Percentiles rank a stretch among this genome's conserved stretches.
Evolutionary conservation across 495 filamentous ascomycete species (phyloP).

Genomic region (Tuber borchii): DNA sequence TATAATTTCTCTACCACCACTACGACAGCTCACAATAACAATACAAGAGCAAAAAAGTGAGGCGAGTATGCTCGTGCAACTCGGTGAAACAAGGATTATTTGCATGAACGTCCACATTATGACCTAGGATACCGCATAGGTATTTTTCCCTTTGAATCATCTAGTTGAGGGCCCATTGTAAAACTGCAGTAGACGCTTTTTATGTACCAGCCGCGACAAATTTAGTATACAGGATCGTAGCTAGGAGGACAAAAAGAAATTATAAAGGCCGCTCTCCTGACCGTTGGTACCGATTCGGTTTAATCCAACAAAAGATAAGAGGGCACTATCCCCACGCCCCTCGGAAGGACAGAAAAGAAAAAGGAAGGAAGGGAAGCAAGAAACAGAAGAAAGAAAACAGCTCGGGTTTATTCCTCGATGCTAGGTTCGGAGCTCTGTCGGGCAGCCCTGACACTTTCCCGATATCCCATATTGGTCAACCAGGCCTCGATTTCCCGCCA

Average conservation of each 20-base stretch:
- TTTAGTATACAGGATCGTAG: background rate
- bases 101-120: background rate
- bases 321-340: background rate
- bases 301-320: background rate
- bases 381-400: background rate
- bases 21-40: background rate
- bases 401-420: background rate
- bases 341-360: background rate
- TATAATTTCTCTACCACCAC: background rate
- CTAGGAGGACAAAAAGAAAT: background rate
- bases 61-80: background rate
- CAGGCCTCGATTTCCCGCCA: slow-evolving; percentile 14
- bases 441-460: slow-evolving; percentile 12
- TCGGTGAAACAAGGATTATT: background rate
- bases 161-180: background rate
- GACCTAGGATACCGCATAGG: background rate
- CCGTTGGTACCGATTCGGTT: background rate
- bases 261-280: background rate
- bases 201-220: background rate
- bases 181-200: background rate
- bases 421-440: background rate
- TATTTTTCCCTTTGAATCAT: background rate
- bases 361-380: background rate
- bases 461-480: slow-evolving; percentile 9
- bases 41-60: background rate